Base-by-base conservation (phyloP, 495 filamentous ascomycete genomes). In the Clohesyomyces aquaticus region DNA sequence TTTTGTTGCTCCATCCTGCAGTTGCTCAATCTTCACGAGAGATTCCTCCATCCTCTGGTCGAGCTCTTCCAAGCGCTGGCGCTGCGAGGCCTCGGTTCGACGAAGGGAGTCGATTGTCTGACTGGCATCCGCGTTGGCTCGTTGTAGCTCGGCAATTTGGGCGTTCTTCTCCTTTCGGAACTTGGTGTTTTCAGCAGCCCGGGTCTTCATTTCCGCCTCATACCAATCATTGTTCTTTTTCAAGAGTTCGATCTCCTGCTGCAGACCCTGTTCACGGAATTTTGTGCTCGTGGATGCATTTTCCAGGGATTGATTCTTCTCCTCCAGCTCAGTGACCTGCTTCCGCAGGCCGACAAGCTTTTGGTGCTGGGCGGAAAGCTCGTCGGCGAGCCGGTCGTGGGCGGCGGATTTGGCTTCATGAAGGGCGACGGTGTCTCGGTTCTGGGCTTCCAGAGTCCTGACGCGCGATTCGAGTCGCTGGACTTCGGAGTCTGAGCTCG, bases 131-230 rank as follows among this genome's bases (percentile, higher is more conserved):
- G 97, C 93, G 65, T 93, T 90, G 51, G 88, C 83, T 16, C 91
- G 89, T 72, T 97, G 90, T 27, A 99, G 84, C 70, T 93, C 89
- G 11, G 91, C 79, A 66, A 97, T 88, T 19, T 89, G 87, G 0
- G 90, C 84, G 67, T 87, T 86, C 80, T 97, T 98, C 73, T 99
- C 94, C 69, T 96, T 98, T 58, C 95, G 86, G 79, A 89, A 95
- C 66, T 93, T 96, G 60, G 91, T 82, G 47, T 90, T 84, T 68
- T 98, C 95, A 29, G 84, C 83, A 46, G 79, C 85, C 74, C 96
- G 96, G 0, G 90, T 92, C 77, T 95, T 93, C 22, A 98, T 79
- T 74, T 98, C 95, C 22, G 80, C 83, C 61, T 95, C 91, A 48
- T 91, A 86, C 88, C 91, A 98, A 60, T 98, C 95, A 63, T 91